A percentile compares a stretch with the other conserved stretches of the same genome.
phyloP scores from a whole-genome alignment of 129 eudicot genomes.

The Gnaphalium uliginosum region DNA sequence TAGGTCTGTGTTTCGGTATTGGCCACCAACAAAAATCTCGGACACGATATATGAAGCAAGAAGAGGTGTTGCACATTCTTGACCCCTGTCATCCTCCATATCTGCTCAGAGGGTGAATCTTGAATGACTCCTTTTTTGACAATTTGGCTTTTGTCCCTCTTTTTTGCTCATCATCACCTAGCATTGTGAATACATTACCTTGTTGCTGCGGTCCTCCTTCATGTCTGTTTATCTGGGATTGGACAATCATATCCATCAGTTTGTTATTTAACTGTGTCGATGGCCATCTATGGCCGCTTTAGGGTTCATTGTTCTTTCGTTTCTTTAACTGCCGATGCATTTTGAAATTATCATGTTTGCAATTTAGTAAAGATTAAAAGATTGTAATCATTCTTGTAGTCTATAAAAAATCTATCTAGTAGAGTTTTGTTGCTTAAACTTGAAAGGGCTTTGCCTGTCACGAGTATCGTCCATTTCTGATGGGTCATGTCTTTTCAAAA shows the following conservation, averaged over 20 bases:
- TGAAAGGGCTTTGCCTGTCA: neutral
- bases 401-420: neutral
- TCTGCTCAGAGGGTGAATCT: slow-evolving; percentile 28
- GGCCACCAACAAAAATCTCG: slow-evolving; percentile 88
- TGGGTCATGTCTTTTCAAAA: neutral
- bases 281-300: slow-evolving; percentile 25
- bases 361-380: slow-evolving; percentile 10
- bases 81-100: slow-evolving; percentile 26
- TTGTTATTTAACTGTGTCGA: slow-evolving; percentile 16
- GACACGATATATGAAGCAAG: slow-evolving; percentile 60
- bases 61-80: slow-evolving; percentile 50
- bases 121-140: slow-evolving; percentile 19
- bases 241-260: slow-evolving; percentile 22
- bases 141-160: slow-evolving; percentile 3
- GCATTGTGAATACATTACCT: slow-evolving; percentile 42
- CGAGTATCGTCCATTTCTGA: neutral
- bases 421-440: neutral
- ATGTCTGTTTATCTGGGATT: neutral
- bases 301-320: neutral
- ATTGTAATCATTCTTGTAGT: slow-evolving; percentile 19
- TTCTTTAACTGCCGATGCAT: slow-evolving; percentile 7
- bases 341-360: neutral
- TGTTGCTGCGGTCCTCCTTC: slow-evolving; percentile 4
- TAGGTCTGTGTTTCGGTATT: slow-evolving; percentile 83
- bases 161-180: slow-evolving; percentile 20